Evolutionary conservation across 495 filamentous ascomycete species (phyloP), one percentile per base, ranked within the genome.

Genomic region (Talaromyces borbonicus): DNA sequence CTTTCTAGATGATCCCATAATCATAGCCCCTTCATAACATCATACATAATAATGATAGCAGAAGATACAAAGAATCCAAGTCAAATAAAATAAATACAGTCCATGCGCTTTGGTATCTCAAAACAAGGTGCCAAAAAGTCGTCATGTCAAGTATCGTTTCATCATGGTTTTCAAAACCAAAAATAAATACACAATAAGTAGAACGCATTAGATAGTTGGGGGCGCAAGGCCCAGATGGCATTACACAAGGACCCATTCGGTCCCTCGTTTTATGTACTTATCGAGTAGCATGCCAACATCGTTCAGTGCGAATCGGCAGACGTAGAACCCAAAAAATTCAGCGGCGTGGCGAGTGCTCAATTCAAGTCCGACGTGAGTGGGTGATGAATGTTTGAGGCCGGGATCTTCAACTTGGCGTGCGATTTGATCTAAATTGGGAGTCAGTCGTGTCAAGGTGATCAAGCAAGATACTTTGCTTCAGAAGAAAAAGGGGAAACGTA

Each of bases 281-380:
- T 98, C 92, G 57, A 97, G 71, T 69, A 98, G 75, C 59, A 95
- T 56, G 31, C 79, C 73, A 49, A 98, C 67, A 63, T 98, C 92
- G 6, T 83, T 71, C 37, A 97, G 63, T 23, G 87, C 88, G 59
- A 97, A 98, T 12, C 93, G 85, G 62, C 90, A 96, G 14, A 98
- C 73, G 59, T 88, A 97, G 63, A 98, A 95, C 23, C 82, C 90
- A 61, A 98, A 98, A 67, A 98, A 98, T 57, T 97, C 92, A 24
- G 93, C 87, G 8, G 92, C 93, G 64, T 96, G 90, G 15, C 89
- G 79, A 23, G 87, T 86, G 61, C 87, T 88, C 14, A 97, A 75
- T 62, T 98, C 93, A 23, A 98, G 74, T 14, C 92, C 93, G 43
- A 97, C 87, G 54, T 95, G 87, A 20, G 90, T 94, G 52, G 81